These are phyloP conservation scores for Saitozyma sp. DNA, from an alignment of 768 basidiomycete species.

Conservation along the genomic window DNA sequence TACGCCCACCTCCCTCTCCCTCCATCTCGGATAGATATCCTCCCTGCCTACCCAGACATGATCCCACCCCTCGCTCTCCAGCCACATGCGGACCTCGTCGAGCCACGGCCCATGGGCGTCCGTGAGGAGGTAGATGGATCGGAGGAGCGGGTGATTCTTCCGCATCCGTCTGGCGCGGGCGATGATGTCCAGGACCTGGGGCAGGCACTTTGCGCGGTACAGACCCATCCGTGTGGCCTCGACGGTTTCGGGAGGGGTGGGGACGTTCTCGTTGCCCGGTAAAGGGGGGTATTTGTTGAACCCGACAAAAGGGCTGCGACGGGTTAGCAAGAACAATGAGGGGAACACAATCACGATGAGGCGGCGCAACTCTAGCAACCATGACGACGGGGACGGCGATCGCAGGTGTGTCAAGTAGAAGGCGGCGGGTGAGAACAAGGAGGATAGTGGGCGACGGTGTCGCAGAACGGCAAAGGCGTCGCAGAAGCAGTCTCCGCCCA, in stretches of 20 bases:
- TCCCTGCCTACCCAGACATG: conserved; percentile 33
- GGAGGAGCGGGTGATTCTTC: conserved; percentile 48
- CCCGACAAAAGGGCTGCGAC: conserved; percentile 42
- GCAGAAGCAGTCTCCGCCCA: conserved; percentile 1
- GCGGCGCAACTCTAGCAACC: too few species aligned
- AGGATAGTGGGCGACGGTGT: too few species aligned
- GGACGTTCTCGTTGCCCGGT: conserved; percentile 52
- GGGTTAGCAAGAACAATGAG: not conserved
- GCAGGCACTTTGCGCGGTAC: conserved; percentile 49
- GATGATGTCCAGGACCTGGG: conserved; percentile 47
- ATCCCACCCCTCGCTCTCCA: conserved; percentile 49
- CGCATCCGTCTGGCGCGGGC: conserved; percentile 48
- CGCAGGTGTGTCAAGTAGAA: not conserved
- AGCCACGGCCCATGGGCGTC: conserved; percentile 41
- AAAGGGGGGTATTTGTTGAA: conserved; percentile 48
- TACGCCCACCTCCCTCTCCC: conserved; percentile 44
- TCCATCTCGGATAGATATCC: conserved; percentile 38
- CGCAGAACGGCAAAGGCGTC: too few species aligned
- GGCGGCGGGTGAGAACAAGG: not conserved
- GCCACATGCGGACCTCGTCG: conserved; percentile 45
- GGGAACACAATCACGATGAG: too few species aligned
- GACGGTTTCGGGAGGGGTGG: conserved; percentile 39
- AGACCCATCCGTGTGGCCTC: conserved; percentile 43
- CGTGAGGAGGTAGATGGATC: conserved; percentile 45
- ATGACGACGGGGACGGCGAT: too few species aligned